Conservation (phyloP, 1,139 yeast species). For the Zygoascus sp. region DNA sequence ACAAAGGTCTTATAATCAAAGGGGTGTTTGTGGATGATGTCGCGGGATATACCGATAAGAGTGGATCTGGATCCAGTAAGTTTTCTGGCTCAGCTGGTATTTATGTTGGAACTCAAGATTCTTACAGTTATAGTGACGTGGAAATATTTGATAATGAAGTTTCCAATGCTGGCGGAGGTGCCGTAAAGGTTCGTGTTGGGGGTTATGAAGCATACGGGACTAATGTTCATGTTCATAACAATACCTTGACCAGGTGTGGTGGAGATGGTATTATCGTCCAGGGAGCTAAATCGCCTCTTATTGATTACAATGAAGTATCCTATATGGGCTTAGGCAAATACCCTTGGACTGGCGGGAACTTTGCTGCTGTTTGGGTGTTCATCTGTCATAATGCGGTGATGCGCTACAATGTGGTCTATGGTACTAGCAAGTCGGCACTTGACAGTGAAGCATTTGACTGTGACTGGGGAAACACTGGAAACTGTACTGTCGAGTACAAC, state of each 20-base stretch:
- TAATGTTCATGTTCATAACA: background rate
- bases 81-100: background rate
- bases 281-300: background rate
- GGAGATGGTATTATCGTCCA: background rate
- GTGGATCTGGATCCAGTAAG: background rate
- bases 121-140: background rate
- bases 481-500: background rate
- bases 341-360: background rate
- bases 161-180: background rate
- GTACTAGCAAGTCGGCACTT: background rate
- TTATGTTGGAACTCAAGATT: background rate
- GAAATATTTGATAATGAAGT: background rate
- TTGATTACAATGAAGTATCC: background rate
- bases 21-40: background rate
- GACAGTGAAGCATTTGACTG: slow-evolving; percentile 3
- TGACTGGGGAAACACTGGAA: slow-evolving; percentile 1
- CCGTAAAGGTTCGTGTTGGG: background rate
- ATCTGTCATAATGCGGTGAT: background rate
- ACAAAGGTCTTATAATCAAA: background rate
- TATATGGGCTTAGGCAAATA: background rate
- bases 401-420: background rate
- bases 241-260: background rate
- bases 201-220: background rate
- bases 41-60: background rate
- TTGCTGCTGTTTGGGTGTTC: background rate